Conservation (phyloP, 352 stramenopile genomes). For the Phytophthora europaea region DNA sequence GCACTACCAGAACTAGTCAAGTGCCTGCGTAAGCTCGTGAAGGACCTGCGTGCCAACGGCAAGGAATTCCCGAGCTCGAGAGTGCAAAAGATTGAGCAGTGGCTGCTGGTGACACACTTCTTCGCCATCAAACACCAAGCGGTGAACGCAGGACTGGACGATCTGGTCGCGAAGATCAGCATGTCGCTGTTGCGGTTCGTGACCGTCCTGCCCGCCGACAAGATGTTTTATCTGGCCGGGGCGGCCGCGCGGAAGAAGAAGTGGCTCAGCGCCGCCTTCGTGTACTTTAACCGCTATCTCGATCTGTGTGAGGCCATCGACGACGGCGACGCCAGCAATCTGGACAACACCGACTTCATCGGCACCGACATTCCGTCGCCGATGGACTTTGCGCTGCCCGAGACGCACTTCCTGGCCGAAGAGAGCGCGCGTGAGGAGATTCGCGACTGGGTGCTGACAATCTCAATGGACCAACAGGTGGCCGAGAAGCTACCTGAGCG, state of each 20-base stretch:
- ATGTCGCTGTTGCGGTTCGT: constrained; percentile 94
- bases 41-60: constrained; percentile 63
- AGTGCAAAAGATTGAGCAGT: constrained; percentile 82
- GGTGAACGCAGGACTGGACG: constrained; percentile 60
- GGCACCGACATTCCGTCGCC: constrained; percentile 93
- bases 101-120: constrained; percentile 82
- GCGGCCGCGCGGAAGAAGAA: constrained; percentile 84
- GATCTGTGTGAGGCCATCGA: constrained; percentile 96
- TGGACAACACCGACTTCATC: constrained; percentile 96
- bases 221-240: constrained; percentile 95
- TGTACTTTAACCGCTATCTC: constrained; percentile 96
- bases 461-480: constrained; percentile 96
- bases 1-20: constrained; percentile 77
- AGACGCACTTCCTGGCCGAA: constrained; percentile 82
- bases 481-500: constrained; percentile 90
- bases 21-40: constrained; percentile 72
- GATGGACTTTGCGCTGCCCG: constrained; percentile 78
- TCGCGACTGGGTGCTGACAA: constrained; percentile 95
- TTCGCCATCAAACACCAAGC: constrained; percentile 82
- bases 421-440: constrained; percentile 94
- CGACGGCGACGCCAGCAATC: constrained; percentile 77
- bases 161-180: constrained; percentile 81
- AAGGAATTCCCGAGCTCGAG: constrained; percentile 64
- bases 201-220: constrained; percentile 91
- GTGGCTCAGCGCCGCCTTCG: constrained; percentile 93